phyloP scores from a whole-genome alignment of 352 stramenopile species.

The Phytophthora pistaciae region DNA sequence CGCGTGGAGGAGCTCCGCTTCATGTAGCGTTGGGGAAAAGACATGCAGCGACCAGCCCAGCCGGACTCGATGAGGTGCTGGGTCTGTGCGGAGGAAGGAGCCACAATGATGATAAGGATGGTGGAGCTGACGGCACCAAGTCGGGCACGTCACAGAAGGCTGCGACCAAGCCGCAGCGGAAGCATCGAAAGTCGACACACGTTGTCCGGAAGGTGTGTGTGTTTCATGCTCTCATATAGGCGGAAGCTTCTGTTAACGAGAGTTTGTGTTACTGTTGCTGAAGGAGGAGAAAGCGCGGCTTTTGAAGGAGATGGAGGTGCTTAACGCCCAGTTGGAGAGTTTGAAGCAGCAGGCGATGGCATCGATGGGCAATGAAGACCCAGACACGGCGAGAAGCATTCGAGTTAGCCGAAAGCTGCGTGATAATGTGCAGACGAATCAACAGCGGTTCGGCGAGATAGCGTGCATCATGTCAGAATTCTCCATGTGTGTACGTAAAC shows the following conservation, averaged over 20 bases:
- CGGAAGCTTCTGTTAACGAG: neutral
- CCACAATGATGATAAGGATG: neutral
- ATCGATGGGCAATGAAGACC: slow-evolving; percentile 19
- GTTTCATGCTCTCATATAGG: neutral
- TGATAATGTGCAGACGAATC: slow-evolving; percentile 37
- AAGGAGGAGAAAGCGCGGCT: slow-evolving; percentile 48
- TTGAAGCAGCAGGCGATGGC: slow-evolving; percentile 38
- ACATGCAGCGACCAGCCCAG: slow-evolving; percentile 13
- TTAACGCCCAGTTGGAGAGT: slow-evolving; percentile 34
- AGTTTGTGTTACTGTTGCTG: neutral
- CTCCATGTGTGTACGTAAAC: slow-evolving; percentile 20
- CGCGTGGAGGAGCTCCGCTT: neutral
- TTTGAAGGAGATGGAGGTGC: slow-evolving; percentile 29
- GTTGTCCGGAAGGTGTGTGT: slow-evolving; percentile 24
- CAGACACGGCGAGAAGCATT: slow-evolving; percentile 15
- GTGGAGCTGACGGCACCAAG: neutral
- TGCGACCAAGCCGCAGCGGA: slow-evolving; percentile 5
- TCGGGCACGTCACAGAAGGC: neutral
- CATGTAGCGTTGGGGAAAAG: slow-evolving; percentile 18
- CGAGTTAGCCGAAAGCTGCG: slow-evolving; percentile 29
- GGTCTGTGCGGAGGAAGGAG: neutral
- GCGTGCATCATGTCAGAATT: slow-evolving; percentile 46
- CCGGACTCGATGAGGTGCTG: slow-evolving; percentile 17
- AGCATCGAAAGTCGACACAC: slow-evolving; percentile 39
- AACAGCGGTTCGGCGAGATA: slow-evolving; percentile 35